Evolutionary conservation across 164 flowering plant genomes (phyloP).

Genomic region (Santalum album): DNA sequence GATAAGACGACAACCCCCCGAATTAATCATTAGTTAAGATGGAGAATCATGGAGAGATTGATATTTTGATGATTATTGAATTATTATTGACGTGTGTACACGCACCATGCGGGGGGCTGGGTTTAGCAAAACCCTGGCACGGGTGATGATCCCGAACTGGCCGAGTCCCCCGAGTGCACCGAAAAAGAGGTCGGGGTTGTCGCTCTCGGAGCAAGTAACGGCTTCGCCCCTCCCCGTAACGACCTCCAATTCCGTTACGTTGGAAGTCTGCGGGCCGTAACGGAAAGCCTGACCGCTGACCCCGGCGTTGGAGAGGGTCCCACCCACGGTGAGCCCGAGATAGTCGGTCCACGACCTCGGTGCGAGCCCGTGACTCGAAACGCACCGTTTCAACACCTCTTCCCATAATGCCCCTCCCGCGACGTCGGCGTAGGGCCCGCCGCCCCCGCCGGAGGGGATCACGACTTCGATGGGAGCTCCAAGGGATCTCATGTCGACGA

Average conservation of each 20-base stretch:
- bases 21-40: too few species aligned
- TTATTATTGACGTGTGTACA: too few species aligned
- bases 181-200: conserved; percentile 55
- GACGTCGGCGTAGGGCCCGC: conserved; percentile 40
- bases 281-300: conserved; percentile 89
- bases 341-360: conserved; percentile 94
- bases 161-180: conserved; percentile 81
- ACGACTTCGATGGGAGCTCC: conserved; percentile 19
- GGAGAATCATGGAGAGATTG: too few species aligned
- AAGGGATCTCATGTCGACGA: conserved; percentile 78
- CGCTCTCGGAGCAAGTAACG: conserved; percentile 34
- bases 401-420: conserved; percentile 87
- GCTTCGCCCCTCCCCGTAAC: conserved; percentile 77
- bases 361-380: conserved; percentile 40
- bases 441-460: conserved; percentile 1
- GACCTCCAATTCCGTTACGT: conserved; percentile 75
- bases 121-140: conserved; percentile 58
- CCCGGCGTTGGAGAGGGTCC: conserved; percentile 86
- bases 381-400: conserved; percentile 47
- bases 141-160: conserved; percentile 82
- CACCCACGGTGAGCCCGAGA: conserved; percentile 78
- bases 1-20: too few species aligned
- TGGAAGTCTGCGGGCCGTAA: conserved; percentile 71
- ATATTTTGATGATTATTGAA: too few species aligned
- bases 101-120: conserved; percentile 66